phyloP scores from a whole-genome alignment of 805 yeast species.

The Spathaspora gorwiae region DNA sequence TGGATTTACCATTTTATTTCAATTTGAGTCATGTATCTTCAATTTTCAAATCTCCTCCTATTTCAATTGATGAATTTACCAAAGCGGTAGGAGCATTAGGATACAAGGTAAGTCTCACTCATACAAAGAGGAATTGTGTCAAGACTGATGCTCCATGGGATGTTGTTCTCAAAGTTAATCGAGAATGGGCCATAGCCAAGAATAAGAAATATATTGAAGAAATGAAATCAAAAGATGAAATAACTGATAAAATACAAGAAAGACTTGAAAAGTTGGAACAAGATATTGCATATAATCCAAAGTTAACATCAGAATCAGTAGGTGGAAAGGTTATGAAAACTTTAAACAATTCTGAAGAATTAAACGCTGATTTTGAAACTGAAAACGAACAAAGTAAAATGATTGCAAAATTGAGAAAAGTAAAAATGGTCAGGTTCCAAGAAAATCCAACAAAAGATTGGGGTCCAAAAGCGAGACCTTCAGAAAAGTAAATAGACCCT shows the following conservation, averaged over 20 bases:
- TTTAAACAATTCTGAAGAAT: conserved; percentile 22
- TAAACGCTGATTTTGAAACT: conserved; percentile 50
- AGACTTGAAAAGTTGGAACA: conserved; percentile 19
- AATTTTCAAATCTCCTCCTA: conserved; percentile 75
- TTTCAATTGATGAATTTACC: conserved; percentile 65
- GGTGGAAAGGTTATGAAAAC: conserved; percentile 50
- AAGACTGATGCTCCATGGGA: conserved; percentile 91
- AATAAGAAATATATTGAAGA: conserved; percentile 25
- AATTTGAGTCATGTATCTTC: conserved; percentile 74
- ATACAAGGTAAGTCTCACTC: conserved; percentile 78
- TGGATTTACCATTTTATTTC: conserved; percentile 70
- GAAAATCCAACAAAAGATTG: conserved; percentile 91
- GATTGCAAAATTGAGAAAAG: conserved; percentile 59
- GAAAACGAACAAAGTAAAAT: conserved; percentile 53
- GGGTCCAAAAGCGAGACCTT: conserved; percentile 84
- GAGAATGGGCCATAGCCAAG: conserved; percentile 47
- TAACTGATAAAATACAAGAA: conserved; percentile 6
- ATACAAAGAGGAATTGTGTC: conserved; percentile 78
- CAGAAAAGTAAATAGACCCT: background rate
- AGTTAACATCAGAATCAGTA: conserved; percentile 36
- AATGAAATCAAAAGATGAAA: conserved; percentile 7
- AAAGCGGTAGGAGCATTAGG: conserved; percentile 82
- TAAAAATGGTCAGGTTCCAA: conserved; percentile 83
- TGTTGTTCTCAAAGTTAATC: conserved; percentile 66
- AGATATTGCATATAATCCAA: conserved; percentile 35